Percentiles rank a stretch among this genome's conserved stretches.
These are phyloP conservation scores for Exserohilum turcica DNA, from an alignment of 2,329 filamentous ascomycete species.

Conservation along the genomic window DNA sequence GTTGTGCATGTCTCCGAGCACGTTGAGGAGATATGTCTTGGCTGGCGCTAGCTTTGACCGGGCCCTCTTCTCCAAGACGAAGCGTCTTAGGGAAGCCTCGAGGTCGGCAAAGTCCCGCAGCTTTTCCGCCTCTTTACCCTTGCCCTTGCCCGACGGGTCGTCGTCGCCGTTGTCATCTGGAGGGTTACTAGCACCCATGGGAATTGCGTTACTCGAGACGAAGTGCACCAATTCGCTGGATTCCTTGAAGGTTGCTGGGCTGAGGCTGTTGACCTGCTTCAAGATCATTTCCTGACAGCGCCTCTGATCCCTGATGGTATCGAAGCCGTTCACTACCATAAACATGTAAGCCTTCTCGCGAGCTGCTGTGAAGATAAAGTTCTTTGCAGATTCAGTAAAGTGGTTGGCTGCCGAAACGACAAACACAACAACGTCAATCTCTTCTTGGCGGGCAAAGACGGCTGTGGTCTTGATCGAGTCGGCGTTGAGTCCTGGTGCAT, in stretches of 20 bases:
- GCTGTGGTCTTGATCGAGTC: conserved; percentile 97
- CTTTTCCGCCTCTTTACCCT: conserved; percentile 76
- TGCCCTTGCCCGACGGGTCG: conserved; percentile 60
- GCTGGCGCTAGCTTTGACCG: conserved; percentile 94
- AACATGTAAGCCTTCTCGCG: conserved; percentile 98
- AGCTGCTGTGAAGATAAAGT: conserved; percentile 95
- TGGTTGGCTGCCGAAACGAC: conserved; percentile 98
- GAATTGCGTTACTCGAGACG: conserved; percentile 94
- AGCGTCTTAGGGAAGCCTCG: conserved; percentile 85
- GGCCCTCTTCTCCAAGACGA: conserved; percentile 94
- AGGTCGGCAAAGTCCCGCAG: conserved; percentile 86
- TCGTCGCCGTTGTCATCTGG: conserved; percentile 48
- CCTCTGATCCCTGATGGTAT: conserved; percentile 89
- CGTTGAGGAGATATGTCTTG: conserved; percentile 92
- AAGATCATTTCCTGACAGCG: conserved; percentile 91
- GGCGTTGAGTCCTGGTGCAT: conserved; percentile 92
- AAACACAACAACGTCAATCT: conserved; percentile 98
- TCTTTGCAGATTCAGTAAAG: conserved; percentile 95
- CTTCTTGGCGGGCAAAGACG: conserved; percentile 94
- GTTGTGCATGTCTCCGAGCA: conserved; percentile 82
- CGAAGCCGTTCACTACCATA: conserved; percentile 97
- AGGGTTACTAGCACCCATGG: conserved; percentile 59
- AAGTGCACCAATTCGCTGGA: conserved; percentile 93
- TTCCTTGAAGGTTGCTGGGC: conserved; percentile 91
- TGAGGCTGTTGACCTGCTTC: conserved; percentile 85